A percentile compares a stretch with the other conserved stretches of the same genome.
Conservation (phyloP, 164 flowering plant genomes). For the Macadamia integrifolia region DNA sequence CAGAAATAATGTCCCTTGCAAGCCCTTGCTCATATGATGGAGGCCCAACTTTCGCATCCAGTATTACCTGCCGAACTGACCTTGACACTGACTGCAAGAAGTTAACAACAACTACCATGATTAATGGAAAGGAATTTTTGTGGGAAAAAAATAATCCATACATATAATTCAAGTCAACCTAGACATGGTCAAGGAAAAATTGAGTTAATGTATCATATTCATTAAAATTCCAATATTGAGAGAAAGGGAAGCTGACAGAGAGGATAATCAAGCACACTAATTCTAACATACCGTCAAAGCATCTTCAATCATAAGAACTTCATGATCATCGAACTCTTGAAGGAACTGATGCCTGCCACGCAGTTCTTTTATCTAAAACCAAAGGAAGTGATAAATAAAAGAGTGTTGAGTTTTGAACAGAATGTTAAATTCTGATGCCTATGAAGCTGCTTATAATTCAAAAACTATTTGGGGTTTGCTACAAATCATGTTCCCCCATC, state of each 20-base stretch:
- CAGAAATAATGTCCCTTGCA: conserved; percentile 71
- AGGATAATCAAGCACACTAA: conserved; percentile 3
- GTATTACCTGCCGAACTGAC: conserved; percentile 72
- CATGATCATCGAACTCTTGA: conserved; percentile 34
- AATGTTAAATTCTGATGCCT: no score
- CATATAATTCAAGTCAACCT: not conserved
- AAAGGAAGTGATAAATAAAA: conserved; percentile 1
- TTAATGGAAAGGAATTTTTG: not conserved
- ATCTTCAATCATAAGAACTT: conserved; percentile 63
- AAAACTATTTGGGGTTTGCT: no score
- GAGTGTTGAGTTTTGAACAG: no score
- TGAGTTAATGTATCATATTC: conserved; percentile 2
- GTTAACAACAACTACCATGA: not conserved
- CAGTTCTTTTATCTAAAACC: conserved; percentile 63
- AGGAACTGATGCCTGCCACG: conserved; percentile 30
- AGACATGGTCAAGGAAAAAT: not conserved
- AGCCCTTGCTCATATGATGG: conserved; percentile 80
- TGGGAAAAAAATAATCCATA: not conserved
- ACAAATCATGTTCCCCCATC: no score
- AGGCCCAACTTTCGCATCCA: conserved; percentile 96
- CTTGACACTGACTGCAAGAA: conserved; percentile 53
- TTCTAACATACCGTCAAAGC: conserved; percentile 56
- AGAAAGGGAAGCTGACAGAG: not conserved
- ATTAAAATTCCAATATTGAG: not conserved
- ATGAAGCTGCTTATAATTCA: no score